phyloP scores from a whole-genome alignment of 2,329 filamentous ascomycete genomes.

The Capronia americana region DNA sequence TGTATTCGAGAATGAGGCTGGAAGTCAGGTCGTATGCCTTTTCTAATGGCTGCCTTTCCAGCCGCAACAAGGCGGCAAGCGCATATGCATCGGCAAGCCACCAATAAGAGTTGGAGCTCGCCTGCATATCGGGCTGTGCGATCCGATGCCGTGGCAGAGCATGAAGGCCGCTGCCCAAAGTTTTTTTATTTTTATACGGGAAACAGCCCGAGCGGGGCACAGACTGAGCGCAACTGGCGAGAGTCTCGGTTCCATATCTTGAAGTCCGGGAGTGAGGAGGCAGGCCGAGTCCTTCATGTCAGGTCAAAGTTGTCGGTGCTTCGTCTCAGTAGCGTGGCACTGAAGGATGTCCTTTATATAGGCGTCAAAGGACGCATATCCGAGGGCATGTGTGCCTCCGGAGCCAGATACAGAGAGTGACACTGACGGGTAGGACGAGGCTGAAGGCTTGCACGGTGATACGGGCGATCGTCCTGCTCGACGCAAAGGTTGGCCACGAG shows the following conservation, averaged over 20 bases:
- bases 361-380: not conserved
- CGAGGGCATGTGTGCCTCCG: not conserved
- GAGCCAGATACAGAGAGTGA: not conserved
- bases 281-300: not conserved
- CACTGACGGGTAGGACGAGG: not conserved
- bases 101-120: not conserved
- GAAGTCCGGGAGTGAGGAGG: not conserved
- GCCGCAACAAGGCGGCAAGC: not conserved
- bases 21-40: not conserved
- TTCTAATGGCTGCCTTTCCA: not conserved
- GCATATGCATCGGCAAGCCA: not conserved
- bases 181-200: not conserved
- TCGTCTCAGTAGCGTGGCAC: not conserved
- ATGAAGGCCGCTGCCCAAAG: not conserved
- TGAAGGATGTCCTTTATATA: not conserved
- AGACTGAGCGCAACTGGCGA: not conserved
- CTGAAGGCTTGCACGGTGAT: not conserved
- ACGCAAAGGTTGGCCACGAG: not conserved
- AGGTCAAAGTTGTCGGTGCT: not conserved
- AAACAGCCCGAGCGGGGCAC: not conserved
- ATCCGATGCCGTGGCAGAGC: not conserved
- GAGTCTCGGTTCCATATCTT: not conserved
- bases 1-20: not conserved
- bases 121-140: not conserved
- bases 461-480: not conserved